phyloP scores from a whole-genome alignment of 768 basidiomycete genomes.

The Boletellus emodensis region DNA sequence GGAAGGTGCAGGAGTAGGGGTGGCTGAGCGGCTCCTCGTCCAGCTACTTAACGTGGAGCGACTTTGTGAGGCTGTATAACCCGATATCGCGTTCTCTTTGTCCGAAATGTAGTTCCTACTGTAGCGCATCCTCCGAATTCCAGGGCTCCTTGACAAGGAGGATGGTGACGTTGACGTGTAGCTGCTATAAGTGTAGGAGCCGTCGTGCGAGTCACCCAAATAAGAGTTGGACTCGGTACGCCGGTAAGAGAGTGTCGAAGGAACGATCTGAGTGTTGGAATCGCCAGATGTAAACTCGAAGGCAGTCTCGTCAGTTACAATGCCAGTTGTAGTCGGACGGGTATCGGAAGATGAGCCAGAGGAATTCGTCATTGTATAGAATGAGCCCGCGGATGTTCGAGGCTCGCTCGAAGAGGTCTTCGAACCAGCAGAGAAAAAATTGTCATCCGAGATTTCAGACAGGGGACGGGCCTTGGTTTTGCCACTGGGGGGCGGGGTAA shows the following conservation, averaged over 20 bases:
- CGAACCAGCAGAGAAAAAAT: slow-evolving; percentile 44
- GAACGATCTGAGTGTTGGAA: slow-evolving; percentile 42
- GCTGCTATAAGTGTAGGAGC: slow-evolving; percentile 32
- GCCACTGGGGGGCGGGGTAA: slow-evolving; percentile 44
- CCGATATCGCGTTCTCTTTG: slow-evolving; percentile 49
- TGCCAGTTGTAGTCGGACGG: slow-evolving; percentile 27
- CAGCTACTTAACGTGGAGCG: slow-evolving; percentile 32
- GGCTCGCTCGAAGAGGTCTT: slow-evolving; percentile 30
- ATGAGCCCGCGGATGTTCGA: slow-evolving; percentile 28
- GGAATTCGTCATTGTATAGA: slow-evolving; percentile 33
- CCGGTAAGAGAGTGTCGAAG: slow-evolving; percentile 51
- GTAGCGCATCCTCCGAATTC: slow-evolving; percentile 50
- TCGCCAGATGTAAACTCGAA: slow-evolving; percentile 36
- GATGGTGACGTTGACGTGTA: slow-evolving; percentile 46
- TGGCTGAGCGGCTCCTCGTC: slow-evolving; percentile 32
- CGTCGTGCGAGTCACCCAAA: slow-evolving; percentile 51
- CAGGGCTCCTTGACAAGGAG: slow-evolving; percentile 53
- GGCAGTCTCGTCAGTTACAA: slow-evolving; percentile 38
- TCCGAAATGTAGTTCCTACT: slow-evolving; percentile 43
- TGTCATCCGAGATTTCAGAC: slow-evolving; percentile 39
- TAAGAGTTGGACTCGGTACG: slow-evolving; percentile 53
- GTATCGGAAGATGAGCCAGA: slow-evolving; percentile 29
- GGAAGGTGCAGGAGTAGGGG: slow-evolving; percentile 33
- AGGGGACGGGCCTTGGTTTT: slow-evolving; percentile 27
- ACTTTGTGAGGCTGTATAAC: slow-evolving; percentile 32